These are phyloP conservation scores for Auriscalpium vulgare DNA, from an alignment of 768 basidiomycete genomes.

Conservation along the genomic window DNA sequence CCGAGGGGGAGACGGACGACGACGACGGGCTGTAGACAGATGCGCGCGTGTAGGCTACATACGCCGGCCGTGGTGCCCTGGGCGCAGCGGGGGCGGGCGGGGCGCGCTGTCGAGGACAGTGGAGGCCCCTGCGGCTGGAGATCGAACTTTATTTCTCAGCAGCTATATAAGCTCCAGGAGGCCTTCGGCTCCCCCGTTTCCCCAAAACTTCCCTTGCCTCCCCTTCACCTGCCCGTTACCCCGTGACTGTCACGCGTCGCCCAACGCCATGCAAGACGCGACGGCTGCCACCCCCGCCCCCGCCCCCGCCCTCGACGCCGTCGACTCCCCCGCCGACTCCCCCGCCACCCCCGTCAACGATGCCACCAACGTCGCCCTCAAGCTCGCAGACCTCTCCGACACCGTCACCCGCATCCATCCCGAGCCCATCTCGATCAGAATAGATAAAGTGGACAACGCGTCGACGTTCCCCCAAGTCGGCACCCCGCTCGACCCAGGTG, in stretches of 20 bases:
- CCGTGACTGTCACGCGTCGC: constrained; percentile 70
- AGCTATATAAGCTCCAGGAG: constrained; percentile 74
- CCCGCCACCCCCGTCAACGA: constrained; percentile 55
- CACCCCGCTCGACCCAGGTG: constrained; percentile 46
- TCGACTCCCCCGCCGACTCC: constrained; percentile 39
- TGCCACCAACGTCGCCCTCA: constrained; percentile 41
- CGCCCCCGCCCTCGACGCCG: constrained; percentile 1
- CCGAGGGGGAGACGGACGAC: constrained; percentile 46
- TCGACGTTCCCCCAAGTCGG: constrained; percentile 38
- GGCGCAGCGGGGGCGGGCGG: constrained; percentile 13
- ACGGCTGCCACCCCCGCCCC: constrained; percentile 13
- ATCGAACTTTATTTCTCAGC: constrained; percentile 78
- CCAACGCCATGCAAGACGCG: constrained; percentile 52
- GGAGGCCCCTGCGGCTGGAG: constrained; percentile 68
- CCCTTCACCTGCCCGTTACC: constrained; percentile 24
- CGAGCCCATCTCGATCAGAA: constrained; percentile 47
- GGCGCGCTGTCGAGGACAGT: constrained; percentile 11
- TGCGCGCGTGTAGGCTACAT: constrained; percentile 13
- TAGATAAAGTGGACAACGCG: constrained; percentile 33
- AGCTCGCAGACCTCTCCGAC: constrained; percentile 56
- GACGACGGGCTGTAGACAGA: constrained; percentile 40
- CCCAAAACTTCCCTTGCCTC: constrained; percentile 61
- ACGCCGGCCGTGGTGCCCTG: background rate
- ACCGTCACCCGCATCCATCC: constrained; percentile 63
- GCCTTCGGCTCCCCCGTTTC: constrained; percentile 57